phyloP scores from a whole-genome alignment of 352 stramenopile genomes.

The Phytophthora palmivora region DNA sequence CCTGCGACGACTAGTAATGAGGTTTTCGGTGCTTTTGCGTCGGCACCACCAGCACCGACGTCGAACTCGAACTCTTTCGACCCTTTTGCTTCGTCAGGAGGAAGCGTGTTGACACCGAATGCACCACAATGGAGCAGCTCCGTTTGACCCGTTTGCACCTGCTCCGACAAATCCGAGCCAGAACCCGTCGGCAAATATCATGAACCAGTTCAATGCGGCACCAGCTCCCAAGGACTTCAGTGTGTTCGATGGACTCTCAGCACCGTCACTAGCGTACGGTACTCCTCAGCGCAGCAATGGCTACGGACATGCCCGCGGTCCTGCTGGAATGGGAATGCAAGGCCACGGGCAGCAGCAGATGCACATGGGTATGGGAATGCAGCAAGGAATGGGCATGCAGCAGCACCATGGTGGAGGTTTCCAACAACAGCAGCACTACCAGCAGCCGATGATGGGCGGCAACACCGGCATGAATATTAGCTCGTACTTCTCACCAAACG shows the following conservation, averaged over 20 bases:
- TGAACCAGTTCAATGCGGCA: conserved; percentile 35
- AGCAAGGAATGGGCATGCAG: conserved; percentile 42
- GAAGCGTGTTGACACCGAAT: conserved; percentile 19
- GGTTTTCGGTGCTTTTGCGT: conserved; percentile 47
- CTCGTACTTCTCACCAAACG: conserved; percentile 48
- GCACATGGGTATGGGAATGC: conserved; percentile 43
- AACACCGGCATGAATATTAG: conserved; percentile 54
- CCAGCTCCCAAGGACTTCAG: conserved; percentile 57
- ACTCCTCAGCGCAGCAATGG: conserved; percentile 33
- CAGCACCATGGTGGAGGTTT: conserved; percentile 23
- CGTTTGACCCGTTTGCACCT: conserved; percentile 43
- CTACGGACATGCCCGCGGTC: conserved; percentile 35
- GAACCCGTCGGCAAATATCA: conserved; percentile 24
- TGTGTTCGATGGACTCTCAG: conserved; percentile 62
- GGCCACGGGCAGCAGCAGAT: conserved; percentile 27
- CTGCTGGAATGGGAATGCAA: conserved; percentile 39
- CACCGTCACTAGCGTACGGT: conserved; percentile 33
- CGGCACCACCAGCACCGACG: conserved; percentile 23
- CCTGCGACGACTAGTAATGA: conserved; percentile 22
- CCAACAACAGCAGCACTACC: conserved; percentile 36
- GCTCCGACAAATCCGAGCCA: conserved; percentile 28
- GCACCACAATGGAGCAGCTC: conserved; percentile 16
- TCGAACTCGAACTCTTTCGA: conserved; percentile 37
- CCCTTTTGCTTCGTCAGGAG: conserved; percentile 32
- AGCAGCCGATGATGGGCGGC: conserved; percentile 43